phyloP scores from a whole-genome alignment of 78 protist genomes.

The Corallochytrium limacisporum region DNA sequence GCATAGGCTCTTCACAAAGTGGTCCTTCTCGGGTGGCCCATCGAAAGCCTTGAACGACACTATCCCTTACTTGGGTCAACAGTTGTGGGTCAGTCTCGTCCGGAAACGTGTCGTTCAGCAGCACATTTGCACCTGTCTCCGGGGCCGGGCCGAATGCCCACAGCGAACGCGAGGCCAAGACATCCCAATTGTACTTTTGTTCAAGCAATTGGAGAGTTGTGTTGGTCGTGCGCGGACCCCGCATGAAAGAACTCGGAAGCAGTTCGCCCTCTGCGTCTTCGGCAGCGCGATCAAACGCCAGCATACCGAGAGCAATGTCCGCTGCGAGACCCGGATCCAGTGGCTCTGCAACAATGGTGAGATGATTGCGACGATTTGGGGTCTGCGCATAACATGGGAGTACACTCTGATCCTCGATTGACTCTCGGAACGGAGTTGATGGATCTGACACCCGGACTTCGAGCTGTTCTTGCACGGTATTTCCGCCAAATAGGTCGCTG shows the following conservation, averaged over 20 bases:
- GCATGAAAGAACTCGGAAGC: background rate
- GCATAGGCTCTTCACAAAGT: constrained; percentile 75
- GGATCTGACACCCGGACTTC: too few species aligned
- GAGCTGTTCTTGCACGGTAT: too few species aligned
- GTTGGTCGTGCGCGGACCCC: background rate
- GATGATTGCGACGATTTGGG: constrained; percentile 46
- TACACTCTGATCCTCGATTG: constrained; percentile 73
- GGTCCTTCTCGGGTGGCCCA: constrained; percentile 96
- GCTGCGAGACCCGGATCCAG: constrained; percentile 79
- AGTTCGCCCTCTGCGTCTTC: background rate
- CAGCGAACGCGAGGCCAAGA: constrained; percentile 77
- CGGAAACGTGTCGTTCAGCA: constrained; percentile 84
- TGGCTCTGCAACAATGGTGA: constrained; percentile 91
- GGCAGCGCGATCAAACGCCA: constrained; percentile 7
- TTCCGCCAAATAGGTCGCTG: too few species aligned
- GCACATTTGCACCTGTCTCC: constrained; percentile 68
- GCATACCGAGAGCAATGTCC: constrained; percentile 62
- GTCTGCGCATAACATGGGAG: background rate
- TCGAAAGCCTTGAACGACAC: constrained; percentile 83
- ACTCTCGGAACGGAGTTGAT: too few species aligned
- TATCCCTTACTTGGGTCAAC: constrained; percentile 33
- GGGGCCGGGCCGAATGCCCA: constrained; percentile 93
- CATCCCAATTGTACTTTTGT: constrained; percentile 84
- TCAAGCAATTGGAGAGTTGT: constrained; percentile 37
- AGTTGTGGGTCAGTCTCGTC: constrained; percentile 57